A percentile compares a stretch with the other conserved stretches of the same genome.
phyloP scores from a whole-genome alignment of 73 alveolate species.

The Tetrahymena malaccensis region DNA sequence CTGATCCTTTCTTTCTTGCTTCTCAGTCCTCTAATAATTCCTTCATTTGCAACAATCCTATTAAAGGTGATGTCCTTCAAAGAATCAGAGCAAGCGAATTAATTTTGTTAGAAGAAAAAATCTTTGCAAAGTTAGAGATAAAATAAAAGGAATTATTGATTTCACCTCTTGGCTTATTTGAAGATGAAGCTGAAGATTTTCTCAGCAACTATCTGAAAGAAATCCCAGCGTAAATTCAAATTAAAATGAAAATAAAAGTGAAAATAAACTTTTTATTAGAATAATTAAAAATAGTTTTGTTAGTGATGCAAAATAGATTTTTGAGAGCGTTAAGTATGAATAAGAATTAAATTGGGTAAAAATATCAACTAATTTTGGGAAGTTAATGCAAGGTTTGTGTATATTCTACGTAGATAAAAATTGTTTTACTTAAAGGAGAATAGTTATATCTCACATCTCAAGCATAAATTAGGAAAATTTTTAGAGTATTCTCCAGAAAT shows the following conservation, averaged over 20 bases:
- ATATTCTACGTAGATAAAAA: background rate
- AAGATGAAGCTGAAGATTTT: background rate
- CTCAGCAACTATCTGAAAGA: background rate
- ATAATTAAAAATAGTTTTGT: background rate
- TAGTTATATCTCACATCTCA: background rate
- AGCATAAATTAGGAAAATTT: background rate
- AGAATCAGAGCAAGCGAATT: background rate
- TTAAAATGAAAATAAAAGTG: background rate
- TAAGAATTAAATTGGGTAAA: background rate
- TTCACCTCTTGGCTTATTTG: background rate
- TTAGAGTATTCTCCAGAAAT: background rate
- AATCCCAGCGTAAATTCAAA: background rate
- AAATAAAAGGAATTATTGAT: background rate
- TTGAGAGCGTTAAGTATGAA: background rate
- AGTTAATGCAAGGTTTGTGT: background rate
- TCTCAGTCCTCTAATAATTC: background rate
- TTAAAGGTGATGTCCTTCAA: background rate
- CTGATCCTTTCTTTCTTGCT: background rate
- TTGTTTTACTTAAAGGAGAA: background rate
- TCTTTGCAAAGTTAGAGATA: background rate
- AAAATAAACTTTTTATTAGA: background rate
- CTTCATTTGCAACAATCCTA: background rate
- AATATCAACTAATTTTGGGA: background rate
- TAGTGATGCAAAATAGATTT: background rate
- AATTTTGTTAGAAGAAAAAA: background rate